Base-by-base conservation (phyloP, 2,329 filamentous ascomycete species). In the Paradendryphiella salina region DNA sequence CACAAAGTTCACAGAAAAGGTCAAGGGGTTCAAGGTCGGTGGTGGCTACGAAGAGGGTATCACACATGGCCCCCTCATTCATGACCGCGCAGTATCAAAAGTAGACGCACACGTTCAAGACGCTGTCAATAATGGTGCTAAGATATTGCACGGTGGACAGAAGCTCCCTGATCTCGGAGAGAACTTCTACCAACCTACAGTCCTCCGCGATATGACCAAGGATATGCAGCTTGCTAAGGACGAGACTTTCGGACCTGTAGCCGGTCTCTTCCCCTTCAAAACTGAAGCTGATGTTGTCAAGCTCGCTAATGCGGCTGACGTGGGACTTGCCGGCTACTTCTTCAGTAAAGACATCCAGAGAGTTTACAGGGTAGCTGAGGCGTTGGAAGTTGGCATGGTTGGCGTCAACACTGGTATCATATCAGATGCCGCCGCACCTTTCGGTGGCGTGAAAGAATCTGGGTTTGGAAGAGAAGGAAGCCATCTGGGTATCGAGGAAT, bases 211-310 rank as follows among this genome's bases (percentile, higher is more conserved):
- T 56, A 93, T 96, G 86, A 96, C 81, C 9, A 79, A 81, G 50
- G 85, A 92, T 34, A 97, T 97, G 94, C 81, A 83, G 52, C 82
- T 97, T 61, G 86, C 89, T 4, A 79, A 79, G 1, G 93, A 97
- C 74, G 94, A 99, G 79, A 99, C 93, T 0, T 99, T 99, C 70
- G 94, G 94, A 0, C 94, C 94, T 2, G 88, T 97, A 0, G 93
- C 92, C 0, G 93, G 89, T 0, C 75, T 97, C 11, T 96, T 96
- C 79, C 82, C 85, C 40, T 99, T 97, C 69, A 83, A 89, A 38
- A 90, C 87, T 0, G 94, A 97, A 75, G 86, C 88, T 45, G 92
- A 97, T 66, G 94, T 96, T 4, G 85, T 97, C 23, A 79, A 82
- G 56, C 76, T 93, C 59, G 93, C 94, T 3, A 99, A 99, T 74